Percentiles rank a stretch among this genome's conserved stretches.
Conservation (phyloP, 257 asterid genomes). For the Solanum clarkiae region DNA sequence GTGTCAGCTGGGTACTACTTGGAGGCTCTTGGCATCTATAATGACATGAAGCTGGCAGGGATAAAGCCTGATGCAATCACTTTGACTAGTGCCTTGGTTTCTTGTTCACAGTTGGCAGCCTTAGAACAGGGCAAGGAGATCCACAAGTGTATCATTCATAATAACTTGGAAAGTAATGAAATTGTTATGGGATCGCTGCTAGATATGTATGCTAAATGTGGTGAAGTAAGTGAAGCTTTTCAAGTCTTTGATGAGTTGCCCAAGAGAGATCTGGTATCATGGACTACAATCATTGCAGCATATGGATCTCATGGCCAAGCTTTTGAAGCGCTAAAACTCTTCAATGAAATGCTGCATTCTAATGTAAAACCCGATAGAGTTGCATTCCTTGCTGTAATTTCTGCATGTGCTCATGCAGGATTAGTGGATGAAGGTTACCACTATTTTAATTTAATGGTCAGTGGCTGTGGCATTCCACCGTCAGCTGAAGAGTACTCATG, state of each 20-base stretch:
- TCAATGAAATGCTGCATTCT: constrained; percentile 39
- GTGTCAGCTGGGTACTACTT: constrained; percentile 53
- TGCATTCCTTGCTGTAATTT: constrained; percentile 64
- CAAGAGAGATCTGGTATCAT: constrained; percentile 50
- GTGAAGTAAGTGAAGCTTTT: constrained; percentile 57
- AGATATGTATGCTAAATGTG: constrained; percentile 84
- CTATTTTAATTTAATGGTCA: constrained; percentile 38
- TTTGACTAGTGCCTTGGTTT: constrained; percentile 44
- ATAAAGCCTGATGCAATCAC: constrained; percentile 53
- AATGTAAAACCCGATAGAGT: constrained; percentile 53
- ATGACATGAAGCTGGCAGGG: constrained; percentile 35
- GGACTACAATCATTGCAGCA: constrained; percentile 82
- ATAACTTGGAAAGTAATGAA: constrained; percentile 32
- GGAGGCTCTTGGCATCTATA: constrained; percentile 52
- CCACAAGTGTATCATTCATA: constrained; percentile 25
- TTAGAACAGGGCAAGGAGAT: constrained; percentile 58
- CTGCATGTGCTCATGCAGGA: constrained; percentile 81
- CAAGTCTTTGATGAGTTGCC: constrained; percentile 34
- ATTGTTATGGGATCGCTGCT: constrained; percentile 68
- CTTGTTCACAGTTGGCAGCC: constrained; percentile 67
- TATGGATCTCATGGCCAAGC: constrained; percentile 73
- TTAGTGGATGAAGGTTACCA: constrained; percentile 49
- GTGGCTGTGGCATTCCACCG: constrained; percentile 32
- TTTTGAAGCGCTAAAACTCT: constrained; percentile 41
- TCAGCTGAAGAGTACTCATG: constrained; percentile 62